Evolutionary conservation across 2,329 filamentous ascomycete genomes (phyloP).

Genomic region (Monosporascus sp.): DNA sequence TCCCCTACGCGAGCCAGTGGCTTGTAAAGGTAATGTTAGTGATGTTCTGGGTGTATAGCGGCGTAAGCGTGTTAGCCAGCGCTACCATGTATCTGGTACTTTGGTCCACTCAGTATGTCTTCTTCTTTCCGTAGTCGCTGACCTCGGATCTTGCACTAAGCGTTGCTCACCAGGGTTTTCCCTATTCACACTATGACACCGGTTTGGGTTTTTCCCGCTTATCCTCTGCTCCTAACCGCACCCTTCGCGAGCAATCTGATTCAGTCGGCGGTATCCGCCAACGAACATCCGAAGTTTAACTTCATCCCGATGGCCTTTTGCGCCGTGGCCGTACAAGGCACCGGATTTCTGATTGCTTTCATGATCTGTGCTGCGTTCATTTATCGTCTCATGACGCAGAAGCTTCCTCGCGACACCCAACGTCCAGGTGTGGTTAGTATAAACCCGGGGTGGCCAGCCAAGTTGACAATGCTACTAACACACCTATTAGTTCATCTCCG

Average conservation of each 20-base stretch:
- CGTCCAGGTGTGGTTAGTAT: constrained; percentile 63
- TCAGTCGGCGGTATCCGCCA: constrained; percentile 28
- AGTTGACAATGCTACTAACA: constrained; percentile 2
- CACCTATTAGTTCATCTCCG: constrained; percentile 61
- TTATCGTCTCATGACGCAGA: constrained; percentile 84
- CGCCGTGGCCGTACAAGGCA: constrained; percentile 47
- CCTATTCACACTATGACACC: constrained; percentile 81
- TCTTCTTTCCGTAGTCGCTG: not conserved
- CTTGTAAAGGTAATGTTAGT: constrained; percentile 54
- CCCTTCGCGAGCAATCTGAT: constrained; percentile 62
- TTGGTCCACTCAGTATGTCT: constrained; percentile 53
- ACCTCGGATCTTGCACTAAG: not conserved
- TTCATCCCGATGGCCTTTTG: constrained; percentile 42
- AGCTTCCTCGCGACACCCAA: constrained; percentile 69
- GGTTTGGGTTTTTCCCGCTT: constrained; percentile 83
- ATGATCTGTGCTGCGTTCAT: constrained; percentile 84
- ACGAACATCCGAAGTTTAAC: constrained; percentile 29
- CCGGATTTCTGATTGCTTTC: constrained; percentile 54
- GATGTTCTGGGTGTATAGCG: constrained; percentile 70
- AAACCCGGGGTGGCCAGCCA: not conserved
- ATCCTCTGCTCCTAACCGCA: constrained; percentile 71
- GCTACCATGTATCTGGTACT: constrained; percentile 70
- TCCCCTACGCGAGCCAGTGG: constrained; percentile 57
- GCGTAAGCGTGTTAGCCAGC: constrained; percentile 61
- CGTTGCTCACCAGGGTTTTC: constrained; percentile 33